These are phyloP conservation scores for Trypanosoma rangeli DNA, from an alignment of 208 protist species.

Conservation along the genomic window DNA sequence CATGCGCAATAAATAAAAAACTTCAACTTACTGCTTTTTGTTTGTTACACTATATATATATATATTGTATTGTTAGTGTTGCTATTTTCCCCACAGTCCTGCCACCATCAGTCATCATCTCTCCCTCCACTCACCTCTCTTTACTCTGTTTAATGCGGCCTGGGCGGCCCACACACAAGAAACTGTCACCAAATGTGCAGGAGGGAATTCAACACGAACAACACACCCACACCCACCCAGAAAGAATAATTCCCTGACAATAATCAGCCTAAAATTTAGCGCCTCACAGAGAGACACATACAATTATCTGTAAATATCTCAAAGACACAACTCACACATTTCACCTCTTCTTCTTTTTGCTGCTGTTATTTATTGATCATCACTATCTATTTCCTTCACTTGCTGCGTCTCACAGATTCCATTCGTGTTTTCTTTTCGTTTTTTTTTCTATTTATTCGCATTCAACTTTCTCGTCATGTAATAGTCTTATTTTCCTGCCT, in stretches of 20 bases:
- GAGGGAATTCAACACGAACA: background rate
- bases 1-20: background rate
- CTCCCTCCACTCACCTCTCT: background rate
- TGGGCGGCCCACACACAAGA: background rate
- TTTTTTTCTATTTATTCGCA: background rate
- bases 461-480: background rate
- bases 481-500: background rate
- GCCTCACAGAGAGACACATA: too few relatives aligned
- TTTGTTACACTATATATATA: background rate
- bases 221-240: background rate
- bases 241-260: background rate
- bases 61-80: background rate
- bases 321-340: background rate
- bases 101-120: background rate
- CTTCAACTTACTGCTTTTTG: background rate
- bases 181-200: background rate
- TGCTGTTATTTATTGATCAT: background rate
- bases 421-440: conserved; percentile 1
- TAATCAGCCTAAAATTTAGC: background rate
- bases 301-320: too few relatives aligned
- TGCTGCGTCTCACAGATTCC: background rate
- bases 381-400: background rate
- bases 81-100: background rate
- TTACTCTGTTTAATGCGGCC: background rate
- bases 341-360: conserved; percentile 2